A percentile compares a stretch with the other conserved stretches of the same genome.
Evolutionary conservation across 176 grass and related monocot species (phyloP).

Genomic region (Lolium multiflorum): DNA sequence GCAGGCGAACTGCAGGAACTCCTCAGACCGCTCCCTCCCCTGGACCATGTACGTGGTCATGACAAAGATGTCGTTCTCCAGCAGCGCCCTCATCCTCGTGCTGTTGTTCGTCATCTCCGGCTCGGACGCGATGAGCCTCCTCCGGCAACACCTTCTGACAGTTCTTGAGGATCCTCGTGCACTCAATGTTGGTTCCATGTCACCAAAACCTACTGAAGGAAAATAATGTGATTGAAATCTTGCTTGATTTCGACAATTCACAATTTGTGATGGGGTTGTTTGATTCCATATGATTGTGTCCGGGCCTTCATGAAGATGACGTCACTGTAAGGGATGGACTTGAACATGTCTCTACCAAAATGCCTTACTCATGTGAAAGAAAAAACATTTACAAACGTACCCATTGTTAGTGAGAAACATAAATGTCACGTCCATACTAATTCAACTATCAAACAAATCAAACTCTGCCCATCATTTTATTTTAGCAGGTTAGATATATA

Average conservation of each 20-base stretch:
- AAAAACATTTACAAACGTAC: neutral
- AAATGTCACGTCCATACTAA: neutral
- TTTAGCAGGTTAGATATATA: neutral
- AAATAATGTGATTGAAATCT: neutral
- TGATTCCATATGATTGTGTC: too few relatives aligned
- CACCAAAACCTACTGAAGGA: conserved; percentile 68
- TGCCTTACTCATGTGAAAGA: conserved; percentile 62
- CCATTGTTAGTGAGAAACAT: neutral
- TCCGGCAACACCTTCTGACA: conserved; percentile 69
- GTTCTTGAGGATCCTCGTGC: conserved; percentile 69
- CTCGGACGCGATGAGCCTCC: conserved; percentile 90
- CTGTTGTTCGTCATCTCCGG: conserved; percentile 72
- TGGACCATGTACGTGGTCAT: conserved; percentile 82
- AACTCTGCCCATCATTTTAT: neutral
- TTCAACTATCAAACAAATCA: neutral
- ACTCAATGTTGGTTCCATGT: conserved; percentile 83
- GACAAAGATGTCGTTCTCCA: conserved; percentile 79
- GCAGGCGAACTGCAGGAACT: conserved; percentile 67
- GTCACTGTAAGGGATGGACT: conserved; percentile 71
- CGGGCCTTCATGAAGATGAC: conserved; percentile 87
- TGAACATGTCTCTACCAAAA: conserved; percentile 88
- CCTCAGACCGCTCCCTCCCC: conserved; percentile 68
- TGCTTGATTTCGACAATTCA: too few relatives aligned
- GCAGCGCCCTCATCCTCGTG: conserved; percentile 72
- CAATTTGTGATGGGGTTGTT: too few relatives aligned